Base-by-base conservation (phyloP, 352 stramenopile species). In the Globisporangium nagaii region DNA sequence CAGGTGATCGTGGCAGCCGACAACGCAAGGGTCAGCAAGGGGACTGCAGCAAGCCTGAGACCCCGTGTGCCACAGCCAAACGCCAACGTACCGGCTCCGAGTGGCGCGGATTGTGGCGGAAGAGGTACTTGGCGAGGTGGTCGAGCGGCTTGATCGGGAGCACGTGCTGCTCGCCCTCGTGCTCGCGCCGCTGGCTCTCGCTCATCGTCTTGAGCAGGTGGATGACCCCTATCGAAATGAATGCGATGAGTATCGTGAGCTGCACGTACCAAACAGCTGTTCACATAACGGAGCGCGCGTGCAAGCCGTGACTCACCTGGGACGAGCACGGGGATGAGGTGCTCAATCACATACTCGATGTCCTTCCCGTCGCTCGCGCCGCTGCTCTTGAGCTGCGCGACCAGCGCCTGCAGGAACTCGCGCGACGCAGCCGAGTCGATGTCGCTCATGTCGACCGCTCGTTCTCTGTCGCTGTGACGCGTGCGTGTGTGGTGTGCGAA, bases 81-180 rank as follows among this genome's bases (percentile, higher is more conserved):
- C n/a, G 13, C 6, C 4, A 24, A 68, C 76, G 6, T 62, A 88
- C 81, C 17, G 65, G 65, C 41, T 86, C 58, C 3, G 48, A 53
- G 39, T 86, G 68, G 20, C 66, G 63, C n/a, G 77, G 73, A 42
- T 91, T 91, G 27, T 84, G 72, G 13, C 81, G 74, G 35, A 85
- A 60, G 31, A 92, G 62, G 58, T 75, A 90, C 27, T 70, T 75
- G 42, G 79, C 77, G 24, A 90, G 60, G 55, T 89, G 76, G 59
- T 90, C 69, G 8, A 92, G 55, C 9, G 79, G 77, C 24, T 75
- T 66, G 49, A 90, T 75, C 15, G 60, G 53, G 22, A 68, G 59
- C 11, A 58, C 62, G 24, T 58, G 58, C 37, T 73, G 62, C 53
- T 81, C 67, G 27, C 55, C 63, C 7, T 84, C 66, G 36, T 67